A percentile compares a stretch with the other conserved stretches of the same genome.
phyloP scores from a whole-genome alignment of 495 filamentous ascomycete species.

The Tuber magnatum region DNA sequence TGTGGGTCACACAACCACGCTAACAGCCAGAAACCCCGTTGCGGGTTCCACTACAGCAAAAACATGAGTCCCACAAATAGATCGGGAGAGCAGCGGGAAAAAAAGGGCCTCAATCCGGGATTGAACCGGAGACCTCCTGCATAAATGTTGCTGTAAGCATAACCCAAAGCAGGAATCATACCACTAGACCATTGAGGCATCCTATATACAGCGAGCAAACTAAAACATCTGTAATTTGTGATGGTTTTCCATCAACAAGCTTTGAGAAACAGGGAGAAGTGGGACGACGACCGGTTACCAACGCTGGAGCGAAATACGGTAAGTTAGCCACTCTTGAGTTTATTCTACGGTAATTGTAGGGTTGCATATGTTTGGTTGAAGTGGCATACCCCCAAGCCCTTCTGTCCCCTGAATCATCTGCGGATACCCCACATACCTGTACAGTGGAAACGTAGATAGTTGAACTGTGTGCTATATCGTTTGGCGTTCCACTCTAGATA shows the following conservation, averaged over 20 bases:
- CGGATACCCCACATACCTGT: neutral
- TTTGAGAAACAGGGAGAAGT: neutral
- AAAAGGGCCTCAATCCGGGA: slow-evolving; percentile 27
- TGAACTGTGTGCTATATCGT: neutral
- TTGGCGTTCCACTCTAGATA: neutral
- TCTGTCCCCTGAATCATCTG: neutral
- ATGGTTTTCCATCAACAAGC: neutral
- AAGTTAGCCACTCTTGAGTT: neutral
- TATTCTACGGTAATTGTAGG: neutral
- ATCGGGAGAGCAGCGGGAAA: neutral
- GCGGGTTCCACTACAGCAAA: neutral
- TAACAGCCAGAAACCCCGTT: neutral
- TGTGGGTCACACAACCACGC: neutral
- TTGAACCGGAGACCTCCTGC: slow-evolving; percentile 34
- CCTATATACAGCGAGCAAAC: neutral
- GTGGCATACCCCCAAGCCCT: neutral
- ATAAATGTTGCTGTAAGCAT: slow-evolving; percentile 6
- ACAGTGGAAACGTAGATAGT: neutral
- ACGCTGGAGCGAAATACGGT: neutral
- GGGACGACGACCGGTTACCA: neutral
- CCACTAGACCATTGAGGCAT: slow-evolving; percentile 32
- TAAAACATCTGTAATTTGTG: neutral
- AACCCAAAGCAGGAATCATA: slow-evolving; percentile 33
- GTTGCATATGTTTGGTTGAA: neutral
- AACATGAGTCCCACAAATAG: neutral